Conservation (phyloP, 768 basidiomycete species). For the Calocybe gangraenosa region DNA sequence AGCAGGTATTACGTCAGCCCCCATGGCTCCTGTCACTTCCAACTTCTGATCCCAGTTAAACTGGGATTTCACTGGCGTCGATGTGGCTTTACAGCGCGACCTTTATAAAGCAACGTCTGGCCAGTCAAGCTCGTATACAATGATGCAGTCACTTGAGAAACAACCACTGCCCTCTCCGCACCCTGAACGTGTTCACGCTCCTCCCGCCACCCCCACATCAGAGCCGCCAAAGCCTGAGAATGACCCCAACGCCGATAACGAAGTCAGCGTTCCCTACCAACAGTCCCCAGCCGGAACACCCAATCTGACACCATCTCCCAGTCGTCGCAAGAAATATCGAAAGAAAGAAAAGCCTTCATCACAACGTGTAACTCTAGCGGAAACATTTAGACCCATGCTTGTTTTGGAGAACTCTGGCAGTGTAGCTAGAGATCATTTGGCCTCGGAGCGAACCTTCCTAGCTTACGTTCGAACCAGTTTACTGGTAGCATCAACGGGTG, state of each 20-base stretch:
- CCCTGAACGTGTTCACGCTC: conserved; percentile 10
- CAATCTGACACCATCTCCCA: not conserved
- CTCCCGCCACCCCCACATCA: conserved; percentile 13
- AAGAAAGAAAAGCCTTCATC: conserved; percentile 2
- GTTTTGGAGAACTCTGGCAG: conserved; percentile 54
- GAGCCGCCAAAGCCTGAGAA: not conserved
- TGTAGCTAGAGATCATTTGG: conserved; percentile 62
- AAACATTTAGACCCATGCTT: conserved; percentile 7
- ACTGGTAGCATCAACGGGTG: conserved; percentile 53
- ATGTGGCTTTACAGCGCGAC: too few relatives aligned
- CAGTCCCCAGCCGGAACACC: not conserved
- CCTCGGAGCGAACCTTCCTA: conserved; percentile 59
- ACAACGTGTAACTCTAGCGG: not conserved
- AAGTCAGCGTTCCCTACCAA: not conserved
- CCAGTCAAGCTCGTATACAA: not conserved
- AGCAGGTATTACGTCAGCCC: too few relatives aligned
- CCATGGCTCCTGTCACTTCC: too few relatives aligned
- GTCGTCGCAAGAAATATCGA: conserved; percentile 4
- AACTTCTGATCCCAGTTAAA: too few relatives aligned
- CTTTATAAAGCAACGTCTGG: too few relatives aligned
- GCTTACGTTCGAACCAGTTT: conserved; percentile 65
- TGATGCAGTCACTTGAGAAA: conserved; percentile 5
- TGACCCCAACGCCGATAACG: conserved; percentile 2
- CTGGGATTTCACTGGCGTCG: too few relatives aligned
- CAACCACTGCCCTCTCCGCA: conserved; percentile 5